Conservation (phyloP, 1,284 basidiomycete species). For the Ustilago hordei region DNA sequence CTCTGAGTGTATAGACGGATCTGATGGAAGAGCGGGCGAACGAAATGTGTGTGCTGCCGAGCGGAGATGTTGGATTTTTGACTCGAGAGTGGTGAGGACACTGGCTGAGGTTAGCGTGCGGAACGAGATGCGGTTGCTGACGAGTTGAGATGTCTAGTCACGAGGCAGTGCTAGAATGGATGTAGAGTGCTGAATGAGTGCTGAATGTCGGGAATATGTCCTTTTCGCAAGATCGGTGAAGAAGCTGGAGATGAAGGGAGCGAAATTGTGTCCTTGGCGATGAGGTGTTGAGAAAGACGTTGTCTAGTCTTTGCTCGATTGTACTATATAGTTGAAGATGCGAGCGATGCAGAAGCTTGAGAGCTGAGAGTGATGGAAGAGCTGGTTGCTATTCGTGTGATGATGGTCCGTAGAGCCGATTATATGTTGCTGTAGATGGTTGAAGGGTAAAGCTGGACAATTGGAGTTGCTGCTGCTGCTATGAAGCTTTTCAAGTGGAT, state of each 20-base stretch:
- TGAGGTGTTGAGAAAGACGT: not conserved
- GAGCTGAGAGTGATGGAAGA: not conserved
- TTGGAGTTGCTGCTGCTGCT: not conserved
- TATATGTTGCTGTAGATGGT: not conserved
- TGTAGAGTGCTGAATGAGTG: slow-evolving; percentile 13
- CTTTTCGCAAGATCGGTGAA: not conserved
- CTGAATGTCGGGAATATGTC: not conserved
- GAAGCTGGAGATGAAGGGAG: not conserved
- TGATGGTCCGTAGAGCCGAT: slow-evolving; percentile 6
- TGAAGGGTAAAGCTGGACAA: not conserved
- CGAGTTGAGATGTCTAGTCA: not conserved
- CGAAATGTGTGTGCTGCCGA: not conserved
- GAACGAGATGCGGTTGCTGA: not conserved
- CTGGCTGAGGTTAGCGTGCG: not conserved
- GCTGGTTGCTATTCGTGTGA: not conserved
- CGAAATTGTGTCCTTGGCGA: not conserved
- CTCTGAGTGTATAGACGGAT: not conserved
- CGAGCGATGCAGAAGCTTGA: slow-evolving; percentile 8
- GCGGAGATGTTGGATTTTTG: not conserved
- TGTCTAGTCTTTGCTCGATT: not conserved
- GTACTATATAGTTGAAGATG: not conserved
- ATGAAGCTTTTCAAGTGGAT: slow-evolving; percentile 7
- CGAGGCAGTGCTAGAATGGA: slow-evolving; percentile 10
- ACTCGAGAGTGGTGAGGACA: not conserved
- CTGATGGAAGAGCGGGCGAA: not conserved